Percentiles rank a stretch among this genome's conserved stretches.
Conservation (phyloP, 2,329 filamentous ascomycete genomes). For the Annulohypoxylon truncatum region DNA sequence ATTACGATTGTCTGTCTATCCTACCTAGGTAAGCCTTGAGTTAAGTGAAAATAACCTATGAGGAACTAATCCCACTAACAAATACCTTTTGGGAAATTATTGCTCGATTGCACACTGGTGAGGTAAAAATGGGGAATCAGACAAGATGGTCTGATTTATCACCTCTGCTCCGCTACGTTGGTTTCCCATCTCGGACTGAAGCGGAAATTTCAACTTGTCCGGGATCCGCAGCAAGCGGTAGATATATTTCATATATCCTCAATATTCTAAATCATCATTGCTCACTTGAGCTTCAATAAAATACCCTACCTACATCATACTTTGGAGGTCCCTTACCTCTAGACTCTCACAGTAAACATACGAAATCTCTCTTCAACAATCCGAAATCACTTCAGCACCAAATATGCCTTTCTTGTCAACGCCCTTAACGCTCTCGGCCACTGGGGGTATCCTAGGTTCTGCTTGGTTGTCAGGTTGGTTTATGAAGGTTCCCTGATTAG, state of each 20-base stretch:
- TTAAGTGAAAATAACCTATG: no score
- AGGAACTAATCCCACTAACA: no score
- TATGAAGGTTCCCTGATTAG: neutral
- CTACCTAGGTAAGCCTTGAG: no score
- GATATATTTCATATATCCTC: neutral
- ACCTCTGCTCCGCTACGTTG: neutral
- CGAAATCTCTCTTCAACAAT: neutral
- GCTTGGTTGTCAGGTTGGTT: conserved; percentile 46
- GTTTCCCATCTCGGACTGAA: conserved; percentile 5
- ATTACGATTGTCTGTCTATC: no score
- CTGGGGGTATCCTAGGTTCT: conserved; percentile 42
- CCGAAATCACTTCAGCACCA: neutral
- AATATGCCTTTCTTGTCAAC: conserved; percentile 43
- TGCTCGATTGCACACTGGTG: neutral
- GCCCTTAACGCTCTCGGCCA: conserved; percentile 40
- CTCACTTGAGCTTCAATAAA: no score
- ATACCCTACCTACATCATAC: no score
- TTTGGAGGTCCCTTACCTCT: no score
- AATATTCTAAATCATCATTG: no score
- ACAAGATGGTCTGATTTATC: conserved; percentile 13
- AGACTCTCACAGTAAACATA: neutral
- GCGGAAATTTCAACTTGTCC: conserved; percentile 42
- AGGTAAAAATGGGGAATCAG: conserved; percentile 14
- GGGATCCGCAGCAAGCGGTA: conserved; percentile 14
- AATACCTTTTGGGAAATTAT: neutral